A percentile compares a stretch with the other conserved stretches of the same genome.
Evolutionary conservation across 306 rosid genomes (phyloP).

Genomic region (Sindora glabra): DNA sequence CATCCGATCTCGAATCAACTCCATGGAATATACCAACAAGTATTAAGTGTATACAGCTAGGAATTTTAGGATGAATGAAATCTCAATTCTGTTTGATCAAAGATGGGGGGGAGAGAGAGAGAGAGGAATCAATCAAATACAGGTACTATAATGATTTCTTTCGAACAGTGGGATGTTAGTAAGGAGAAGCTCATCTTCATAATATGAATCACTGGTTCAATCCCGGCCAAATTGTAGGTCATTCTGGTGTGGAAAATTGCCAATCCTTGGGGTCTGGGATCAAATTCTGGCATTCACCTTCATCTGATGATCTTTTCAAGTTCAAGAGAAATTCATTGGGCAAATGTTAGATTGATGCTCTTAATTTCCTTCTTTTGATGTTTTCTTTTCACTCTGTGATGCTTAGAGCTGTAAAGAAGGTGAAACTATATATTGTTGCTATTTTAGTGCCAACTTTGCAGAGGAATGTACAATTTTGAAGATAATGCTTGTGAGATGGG

Average conservation of each 20-base stretch:
- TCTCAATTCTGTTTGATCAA: slow-evolving; percentile 15
- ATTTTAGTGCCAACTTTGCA: too few species aligned
- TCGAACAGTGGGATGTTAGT: slow-evolving; percentile 6
- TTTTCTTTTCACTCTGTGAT: too few species aligned
- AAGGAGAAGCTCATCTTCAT: slow-evolving; percentile 19
- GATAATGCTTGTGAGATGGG: too few species aligned
- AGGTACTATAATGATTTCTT: slow-evolving; percentile 30
- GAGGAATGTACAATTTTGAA: too few species aligned
- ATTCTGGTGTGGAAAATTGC: slow-evolving; percentile 8
- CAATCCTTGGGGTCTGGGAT: slow-evolving; percentile 15
- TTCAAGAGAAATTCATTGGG: slow-evolving; percentile 7
- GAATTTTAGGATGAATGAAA: slow-evolving; percentile 30
- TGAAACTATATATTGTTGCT: too few species aligned
- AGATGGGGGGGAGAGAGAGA: not conserved
- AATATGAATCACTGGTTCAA: slow-evolving; percentile 22
- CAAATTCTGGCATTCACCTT: slow-evolving; percentile 21
- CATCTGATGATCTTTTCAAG: slow-evolving; percentile 16
- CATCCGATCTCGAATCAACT: slow-evolving; percentile 36
- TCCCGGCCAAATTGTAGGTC: slow-evolving; percentile 22
- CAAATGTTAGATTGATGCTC: not conserved
- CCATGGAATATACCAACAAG: slow-evolving; percentile 35
- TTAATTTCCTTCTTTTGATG: not conserved
- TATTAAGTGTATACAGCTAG: slow-evolving; percentile 37
- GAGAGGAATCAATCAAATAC: too few species aligned
- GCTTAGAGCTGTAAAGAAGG: too few species aligned